These are phyloP conservation scores for Fistulinella staudtii DNA, from an alignment of 1,284 basidiomycete genomes.

Conservation along the genomic window DNA sequence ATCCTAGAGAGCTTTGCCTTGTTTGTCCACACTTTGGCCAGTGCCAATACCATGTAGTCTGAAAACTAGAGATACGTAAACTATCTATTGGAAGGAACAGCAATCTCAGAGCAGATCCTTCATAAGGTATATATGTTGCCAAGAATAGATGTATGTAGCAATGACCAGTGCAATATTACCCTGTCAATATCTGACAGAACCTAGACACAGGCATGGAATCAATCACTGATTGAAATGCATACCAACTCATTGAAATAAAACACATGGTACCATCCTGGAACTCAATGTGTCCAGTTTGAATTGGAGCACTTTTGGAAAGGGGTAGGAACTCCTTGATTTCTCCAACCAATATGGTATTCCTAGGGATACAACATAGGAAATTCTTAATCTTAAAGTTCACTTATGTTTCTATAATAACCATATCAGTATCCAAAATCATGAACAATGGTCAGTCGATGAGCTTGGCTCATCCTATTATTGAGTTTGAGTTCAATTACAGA, in stretches of 20 bases:
- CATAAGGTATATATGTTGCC: conserved; percentile 8
- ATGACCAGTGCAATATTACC: conserved; percentile 11
- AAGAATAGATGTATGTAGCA: conserved; percentile 15
- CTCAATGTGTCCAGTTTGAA: conserved; percentile 11
- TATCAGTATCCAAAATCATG: too few relatives aligned
- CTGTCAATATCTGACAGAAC: conserved; percentile 14
- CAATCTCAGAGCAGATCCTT: neutral
- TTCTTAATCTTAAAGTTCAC: neutral
- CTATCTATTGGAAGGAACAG: conserved; percentile 12
- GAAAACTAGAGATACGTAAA: neutral
- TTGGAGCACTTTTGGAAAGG: conserved; percentile 4
- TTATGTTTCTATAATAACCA: neutral
- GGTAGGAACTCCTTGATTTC: conserved; percentile 15
- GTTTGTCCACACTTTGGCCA: conserved; percentile 21
- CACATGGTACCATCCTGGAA: conserved; percentile 16
- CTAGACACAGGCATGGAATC: too few relatives aligned
- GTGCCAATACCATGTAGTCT: conserved; percentile 9
- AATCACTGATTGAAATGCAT: neutral
- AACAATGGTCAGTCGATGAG: too few relatives aligned
- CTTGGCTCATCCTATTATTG: conserved; percentile 2
- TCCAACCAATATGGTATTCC: conserved; percentile 14
- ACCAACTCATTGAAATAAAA: neutral
- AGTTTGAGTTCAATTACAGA: neutral
- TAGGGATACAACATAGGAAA: conserved; percentile 3
- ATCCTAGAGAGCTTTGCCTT: conserved; percentile 11